These are phyloP conservation scores for Penicillium sp. DNA, from an alignment of 2,329 filamentous ascomycete species.

Conservation along the genomic window DNA sequence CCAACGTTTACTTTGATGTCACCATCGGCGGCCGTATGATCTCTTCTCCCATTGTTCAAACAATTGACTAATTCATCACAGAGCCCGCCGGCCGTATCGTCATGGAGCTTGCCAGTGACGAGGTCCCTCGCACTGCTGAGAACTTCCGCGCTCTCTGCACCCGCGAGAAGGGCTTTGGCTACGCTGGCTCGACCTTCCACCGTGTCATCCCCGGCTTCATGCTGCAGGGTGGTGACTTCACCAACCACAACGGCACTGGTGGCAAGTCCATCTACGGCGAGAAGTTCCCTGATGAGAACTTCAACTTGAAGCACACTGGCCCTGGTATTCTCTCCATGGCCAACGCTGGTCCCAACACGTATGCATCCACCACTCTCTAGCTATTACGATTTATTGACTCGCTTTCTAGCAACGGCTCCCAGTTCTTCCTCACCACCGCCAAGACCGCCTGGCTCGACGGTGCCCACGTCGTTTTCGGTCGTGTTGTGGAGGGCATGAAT, in stretches of 20 bases:
- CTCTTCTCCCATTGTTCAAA: background rate
- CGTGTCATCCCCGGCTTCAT: slow-evolving; percentile 66
- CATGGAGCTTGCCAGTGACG: background rate
- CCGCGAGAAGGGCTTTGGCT: slow-evolving; percentile 59
- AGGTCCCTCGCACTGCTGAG: background rate
- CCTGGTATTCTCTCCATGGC: slow-evolving; percentile 88
- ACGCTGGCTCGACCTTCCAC: slow-evolving; percentile 62
- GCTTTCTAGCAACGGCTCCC: slow-evolving; percentile 55
- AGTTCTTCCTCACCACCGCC: slow-evolving; percentile 68
- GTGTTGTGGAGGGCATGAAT: slow-evolving; percentile 53
- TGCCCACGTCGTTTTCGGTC: slow-evolving; percentile 65
- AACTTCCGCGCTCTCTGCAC: slow-evolving; percentile 3
- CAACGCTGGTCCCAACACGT: slow-evolving; percentile 91
- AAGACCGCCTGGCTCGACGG: slow-evolving; percentile 61
- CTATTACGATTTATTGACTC: background rate
- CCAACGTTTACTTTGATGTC: background rate
- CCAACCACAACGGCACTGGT: slow-evolving; percentile 81
- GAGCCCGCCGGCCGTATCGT: background rate
- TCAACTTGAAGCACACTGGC: slow-evolving; percentile 64
- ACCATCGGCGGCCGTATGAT: background rate
- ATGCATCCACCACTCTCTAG: slow-evolving; percentile 29
- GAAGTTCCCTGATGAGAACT: slow-evolving; percentile 94
- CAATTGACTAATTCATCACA: background rate
- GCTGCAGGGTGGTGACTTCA: slow-evolving; percentile 57
- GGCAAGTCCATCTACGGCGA: slow-evolving; percentile 93